Conservation (phyloP, 164 flowering plant species). For the Annona cherimola region DNA sequence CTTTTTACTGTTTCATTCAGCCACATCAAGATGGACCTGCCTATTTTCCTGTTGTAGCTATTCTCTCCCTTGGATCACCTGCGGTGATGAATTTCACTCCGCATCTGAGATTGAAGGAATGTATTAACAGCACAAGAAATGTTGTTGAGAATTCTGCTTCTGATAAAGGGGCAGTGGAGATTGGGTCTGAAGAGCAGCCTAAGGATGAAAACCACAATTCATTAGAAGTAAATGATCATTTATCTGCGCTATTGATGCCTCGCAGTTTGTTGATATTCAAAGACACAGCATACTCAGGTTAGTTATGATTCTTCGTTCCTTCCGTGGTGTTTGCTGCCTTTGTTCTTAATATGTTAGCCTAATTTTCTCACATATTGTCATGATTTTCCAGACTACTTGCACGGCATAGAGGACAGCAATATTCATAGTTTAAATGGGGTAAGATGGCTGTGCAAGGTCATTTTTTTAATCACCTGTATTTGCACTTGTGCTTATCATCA, state of each 20-base stretch:
- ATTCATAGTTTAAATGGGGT: slow-evolving; percentile 53
- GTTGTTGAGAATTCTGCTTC: slow-evolving; percentile 9
- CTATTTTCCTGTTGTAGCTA: slow-evolving; percentile 86
- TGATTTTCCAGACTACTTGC: slow-evolving; percentile 64
- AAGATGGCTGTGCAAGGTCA: slow-evolving; percentile 10
- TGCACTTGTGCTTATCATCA: background rate
- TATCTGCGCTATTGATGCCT: slow-evolving; percentile 75
- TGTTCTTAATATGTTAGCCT: background rate
- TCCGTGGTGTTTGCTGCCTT: background rate
- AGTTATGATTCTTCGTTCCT: background rate
- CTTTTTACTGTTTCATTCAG: slow-evolving; percentile 28
- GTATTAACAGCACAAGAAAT: slow-evolving; percentile 6
- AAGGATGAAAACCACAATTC: background rate
- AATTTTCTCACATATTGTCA: slow-evolving; percentile 1
- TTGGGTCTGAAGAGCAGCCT: slow-evolving; percentile 6
- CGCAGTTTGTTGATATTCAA: slow-evolving; percentile 84
- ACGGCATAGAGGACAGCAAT: slow-evolving; percentile 63
- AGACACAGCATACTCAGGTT: slow-evolving; percentile 79
- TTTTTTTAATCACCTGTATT: background rate
- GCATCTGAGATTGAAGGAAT: slow-evolving; percentile 42
- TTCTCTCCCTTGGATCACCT: slow-evolving; percentile 82
- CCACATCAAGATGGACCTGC: slow-evolving; percentile 98
- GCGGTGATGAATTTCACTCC: slow-evolving; percentile 86
- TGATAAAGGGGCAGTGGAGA: slow-evolving; percentile 12
- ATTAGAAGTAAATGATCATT: slow-evolving; percentile 30